phyloP scores from a whole-genome alignment of 2,329 filamentous ascomycete genomes.

The Aspergillus uvarum region DNA sequence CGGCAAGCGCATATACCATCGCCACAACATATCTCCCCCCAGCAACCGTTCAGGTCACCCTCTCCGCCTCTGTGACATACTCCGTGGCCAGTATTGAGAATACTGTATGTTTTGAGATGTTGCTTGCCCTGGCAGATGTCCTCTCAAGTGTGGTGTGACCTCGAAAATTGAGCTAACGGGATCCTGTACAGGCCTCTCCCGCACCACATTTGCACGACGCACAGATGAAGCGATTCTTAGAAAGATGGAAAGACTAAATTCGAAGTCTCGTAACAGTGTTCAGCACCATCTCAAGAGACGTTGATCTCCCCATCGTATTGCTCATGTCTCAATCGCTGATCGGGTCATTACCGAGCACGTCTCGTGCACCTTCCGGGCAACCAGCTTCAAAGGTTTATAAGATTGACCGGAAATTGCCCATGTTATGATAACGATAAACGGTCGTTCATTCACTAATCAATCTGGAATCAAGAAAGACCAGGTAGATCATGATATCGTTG shows the following conservation, averaged over 20 bases:
- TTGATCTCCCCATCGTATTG: neutral
- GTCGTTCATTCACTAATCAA: too few relatives aligned
- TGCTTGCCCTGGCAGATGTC: neutral
- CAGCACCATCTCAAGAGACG: conserved; percentile 5
- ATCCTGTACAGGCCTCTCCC: conserved; percentile 50
- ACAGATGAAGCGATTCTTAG: conserved; percentile 56
- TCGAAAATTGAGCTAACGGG: conserved; percentile 8
- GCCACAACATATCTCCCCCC: conserved; percentile 52
- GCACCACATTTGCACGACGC: conserved; percentile 51
- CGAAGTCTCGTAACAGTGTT: neutral
- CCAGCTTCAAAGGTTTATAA: too few relatives aligned
- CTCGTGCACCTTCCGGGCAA: too few relatives aligned
- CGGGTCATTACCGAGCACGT: too few relatives aligned
- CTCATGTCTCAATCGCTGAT: neutral
- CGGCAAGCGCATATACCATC: conserved; percentile 56
- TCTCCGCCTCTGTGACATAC: conserved; percentile 53
- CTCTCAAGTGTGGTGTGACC: neutral
- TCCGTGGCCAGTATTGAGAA: conserved; percentile 56
- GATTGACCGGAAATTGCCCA: too few relatives aligned
- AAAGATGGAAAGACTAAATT: conserved; percentile 58
- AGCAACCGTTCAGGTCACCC: conserved; percentile 51
- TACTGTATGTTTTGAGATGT: conserved; percentile 50
- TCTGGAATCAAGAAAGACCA: too few relatives aligned
- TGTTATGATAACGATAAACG: too few relatives aligned
- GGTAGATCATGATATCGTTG: too few relatives aligned